Base-by-base conservation (phyloP, 1,139 yeast genomes). In the Yamadazyma pseudoaaseri region DNA sequence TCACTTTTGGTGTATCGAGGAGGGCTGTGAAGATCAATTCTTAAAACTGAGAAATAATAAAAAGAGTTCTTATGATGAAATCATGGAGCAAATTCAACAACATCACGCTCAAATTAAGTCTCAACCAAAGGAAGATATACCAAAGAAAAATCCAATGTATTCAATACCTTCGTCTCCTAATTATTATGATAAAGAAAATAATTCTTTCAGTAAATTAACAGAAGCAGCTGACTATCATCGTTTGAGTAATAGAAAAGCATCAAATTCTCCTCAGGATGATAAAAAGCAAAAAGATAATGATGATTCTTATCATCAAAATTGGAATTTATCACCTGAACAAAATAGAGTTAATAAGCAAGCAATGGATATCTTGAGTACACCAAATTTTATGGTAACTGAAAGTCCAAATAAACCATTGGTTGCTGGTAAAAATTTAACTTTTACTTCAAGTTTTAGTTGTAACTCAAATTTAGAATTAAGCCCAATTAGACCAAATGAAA, bases 1-100 rank as follows among this genome's bases (percentile, higher is more conserved):
- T 21, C 96, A 90, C 62, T 92, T 84, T 59, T 94, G 98, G 98
- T 80, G 86, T 48, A 86, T 92, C 35, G 89, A 83, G 42, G 69
- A 77, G 15, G 96, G 95, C 3, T 78, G 73, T 52, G 97, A 90
- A 58, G 78, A 78, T 44, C 87, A 83, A 56, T 92, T 92, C 52
- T 70, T 86, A 51, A 85, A 81, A 52, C 78, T 76, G 5, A 74
- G 80, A 49, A 59, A 67, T 34, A 67, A 64, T 27, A 73, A 70
- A 48, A 72, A 68, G 47, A 56, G 62, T 39, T 64, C 69, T 33
- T 66, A 64, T 47, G 70, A 67, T 36, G 73, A 67, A 45, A 67
- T 68, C 3, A 66, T 67, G 70, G 74, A 65, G 43, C 73, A 67
- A 38, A 62, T 68, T 28, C 43, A 48, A n/a, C 24, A 15, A 20